These are phyloP conservation scores for Triangularia setosa DNA, from an alignment of 2,329 filamentous ascomycete species.

Conservation along the genomic window DNA sequence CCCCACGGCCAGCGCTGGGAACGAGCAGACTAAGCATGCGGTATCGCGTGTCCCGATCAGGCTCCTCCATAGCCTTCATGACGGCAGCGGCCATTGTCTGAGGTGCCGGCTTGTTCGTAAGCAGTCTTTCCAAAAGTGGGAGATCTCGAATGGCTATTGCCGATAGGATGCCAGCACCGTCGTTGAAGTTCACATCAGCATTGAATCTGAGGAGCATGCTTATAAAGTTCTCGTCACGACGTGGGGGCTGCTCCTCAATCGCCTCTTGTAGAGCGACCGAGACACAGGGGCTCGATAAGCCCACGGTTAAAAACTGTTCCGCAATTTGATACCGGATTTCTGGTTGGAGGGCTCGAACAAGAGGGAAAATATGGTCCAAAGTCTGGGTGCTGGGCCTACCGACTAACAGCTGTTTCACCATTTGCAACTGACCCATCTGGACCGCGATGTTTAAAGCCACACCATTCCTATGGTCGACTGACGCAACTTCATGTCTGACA, in stretches of 20 bases:
- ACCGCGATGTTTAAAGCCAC: slow-evolving; percentile 49
- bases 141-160: slow-evolving; percentile 48
- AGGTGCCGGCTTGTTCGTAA: slow-evolving; percentile 43
- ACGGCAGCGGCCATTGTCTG: slow-evolving; percentile 47
- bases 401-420: slow-evolving; percentile 45
- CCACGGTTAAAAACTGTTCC: slow-evolving; percentile 47
- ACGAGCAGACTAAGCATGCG: slow-evolving; percentile 48
- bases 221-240: slow-evolving; percentile 50
- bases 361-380: slow-evolving; percentile 46
- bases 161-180: slow-evolving; percentile 45
- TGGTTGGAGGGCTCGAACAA: slow-evolving; percentile 40
- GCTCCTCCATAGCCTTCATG: slow-evolving; percentile 44
- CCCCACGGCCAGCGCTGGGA: slow-evolving; percentile 38
- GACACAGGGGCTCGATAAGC: slow-evolving; percentile 44
- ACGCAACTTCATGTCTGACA: slow-evolving; percentile 47
- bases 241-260: slow-evolving; percentile 45
- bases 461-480: slow-evolving; percentile 49
- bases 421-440: slow-evolving; percentile 39
- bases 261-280: slow-evolving; percentile 49
- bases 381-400: slow-evolving; percentile 46
- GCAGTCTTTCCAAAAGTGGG: slow-evolving; percentile 41
- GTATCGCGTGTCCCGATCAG: slow-evolving; percentile 40
- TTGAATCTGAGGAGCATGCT: slow-evolving; percentile 48
- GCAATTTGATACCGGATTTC: slow-evolving; percentile 46
- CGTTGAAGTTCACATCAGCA: slow-evolving; percentile 52